These are phyloP conservation scores for Ogataea minuta DNA, from an alignment of 805 yeast genomes.

Conservation along the genomic window DNA sequence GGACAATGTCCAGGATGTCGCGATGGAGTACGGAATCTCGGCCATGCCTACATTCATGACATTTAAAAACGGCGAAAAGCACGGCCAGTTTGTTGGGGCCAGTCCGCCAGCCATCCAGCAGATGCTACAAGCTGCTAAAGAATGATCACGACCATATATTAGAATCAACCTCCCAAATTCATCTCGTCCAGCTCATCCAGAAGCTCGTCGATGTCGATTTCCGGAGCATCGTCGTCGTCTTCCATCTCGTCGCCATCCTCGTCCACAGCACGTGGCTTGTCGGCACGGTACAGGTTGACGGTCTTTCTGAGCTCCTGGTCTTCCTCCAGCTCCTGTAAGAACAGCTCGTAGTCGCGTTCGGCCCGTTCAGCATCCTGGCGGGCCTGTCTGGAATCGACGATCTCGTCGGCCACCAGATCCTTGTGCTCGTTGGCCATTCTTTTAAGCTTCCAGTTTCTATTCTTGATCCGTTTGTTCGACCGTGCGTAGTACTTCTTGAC, in stretches of 20 bases:
- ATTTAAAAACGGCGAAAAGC: slow-evolving; percentile 56
- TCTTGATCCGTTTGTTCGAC: slow-evolving; percentile 69
- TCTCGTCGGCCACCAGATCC: slow-evolving; percentile 73
- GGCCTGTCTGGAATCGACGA: slow-evolving; percentile 58
- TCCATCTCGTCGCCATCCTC: slow-evolving; percentile 27
- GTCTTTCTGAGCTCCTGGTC: slow-evolving; percentile 92
- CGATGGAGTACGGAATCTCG: slow-evolving; percentile 56
- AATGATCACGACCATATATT: slow-evolving; percentile 4
- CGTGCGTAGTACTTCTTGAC: slow-evolving; percentile 88
- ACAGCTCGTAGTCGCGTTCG: slow-evolving; percentile 90
- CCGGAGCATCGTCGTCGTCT: slow-evolving; percentile 76
- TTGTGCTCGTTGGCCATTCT: slow-evolving; percentile 97
- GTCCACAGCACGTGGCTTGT: slow-evolving; percentile 28
- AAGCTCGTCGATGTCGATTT: slow-evolving; percentile 84
- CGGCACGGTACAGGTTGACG: slow-evolving; percentile 81
- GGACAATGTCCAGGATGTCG: slow-evolving; percentile 58
- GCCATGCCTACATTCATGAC: slow-evolving; percentile 78
- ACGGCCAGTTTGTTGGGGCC: slow-evolving; percentile 66
- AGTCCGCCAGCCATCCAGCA: slow-evolving; percentile 40
- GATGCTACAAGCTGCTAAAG: slow-evolving; percentile 27
- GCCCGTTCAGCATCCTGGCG: slow-evolving; percentile 89
- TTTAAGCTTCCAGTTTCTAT: slow-evolving; percentile 87
- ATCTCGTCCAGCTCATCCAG: slow-evolving; percentile 93
- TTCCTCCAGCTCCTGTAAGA: slow-evolving; percentile 96
- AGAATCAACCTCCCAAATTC: slow-evolving; percentile 55